A percentile compares a stretch with the other conserved stretches of the same genome.
Evolutionary conservation across 495 filamentous ascomycete species (phyloP).

Genomic region (Aspergillus biplanus): DNA sequence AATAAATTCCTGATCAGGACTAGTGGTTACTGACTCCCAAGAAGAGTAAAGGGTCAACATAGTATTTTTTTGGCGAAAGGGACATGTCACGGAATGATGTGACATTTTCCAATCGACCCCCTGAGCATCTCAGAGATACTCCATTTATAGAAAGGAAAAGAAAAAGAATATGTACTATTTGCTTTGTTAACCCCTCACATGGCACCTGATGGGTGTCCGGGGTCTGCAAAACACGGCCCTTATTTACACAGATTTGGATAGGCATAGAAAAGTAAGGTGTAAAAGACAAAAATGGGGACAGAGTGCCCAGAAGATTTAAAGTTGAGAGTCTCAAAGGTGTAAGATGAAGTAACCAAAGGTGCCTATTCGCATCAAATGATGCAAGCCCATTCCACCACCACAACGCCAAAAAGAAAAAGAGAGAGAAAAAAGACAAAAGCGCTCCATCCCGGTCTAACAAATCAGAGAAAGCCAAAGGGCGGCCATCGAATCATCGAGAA

Average conservation of each 20-base stretch:
- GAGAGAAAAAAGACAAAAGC: constrained; percentile 20
- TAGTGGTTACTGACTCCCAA: constrained; percentile 1
- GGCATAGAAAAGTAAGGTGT: background rate
- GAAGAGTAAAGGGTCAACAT: background rate
- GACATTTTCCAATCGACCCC: background rate
- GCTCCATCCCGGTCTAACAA: constrained; percentile 36
- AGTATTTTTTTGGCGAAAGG: background rate
- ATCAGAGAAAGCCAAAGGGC: constrained; percentile 24
- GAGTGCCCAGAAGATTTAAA: constrained; percentile 6
- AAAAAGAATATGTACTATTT: background rate
- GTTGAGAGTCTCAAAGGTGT: constrained; percentile 10
- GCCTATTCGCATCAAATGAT: constrained; percentile 40
- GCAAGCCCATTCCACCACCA: constrained; percentile 28
- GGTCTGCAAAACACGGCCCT: background rate
- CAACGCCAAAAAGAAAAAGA: constrained; percentile 30
- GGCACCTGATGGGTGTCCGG: background rate
- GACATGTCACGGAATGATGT: background rate
- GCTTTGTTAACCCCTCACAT: background rate
- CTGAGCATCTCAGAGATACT: background rate
- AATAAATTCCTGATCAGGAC: background rate
- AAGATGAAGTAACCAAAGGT: constrained; percentile 16
- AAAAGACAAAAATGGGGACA: background rate
- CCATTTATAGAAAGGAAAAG: background rate
- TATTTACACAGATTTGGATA: constrained; percentile 1
- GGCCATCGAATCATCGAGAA: constrained; percentile 30